Evolutionary conservation across 768 basidiomycete species (phyloP).

Genomic region (Termitomyces titanicus): DNA sequence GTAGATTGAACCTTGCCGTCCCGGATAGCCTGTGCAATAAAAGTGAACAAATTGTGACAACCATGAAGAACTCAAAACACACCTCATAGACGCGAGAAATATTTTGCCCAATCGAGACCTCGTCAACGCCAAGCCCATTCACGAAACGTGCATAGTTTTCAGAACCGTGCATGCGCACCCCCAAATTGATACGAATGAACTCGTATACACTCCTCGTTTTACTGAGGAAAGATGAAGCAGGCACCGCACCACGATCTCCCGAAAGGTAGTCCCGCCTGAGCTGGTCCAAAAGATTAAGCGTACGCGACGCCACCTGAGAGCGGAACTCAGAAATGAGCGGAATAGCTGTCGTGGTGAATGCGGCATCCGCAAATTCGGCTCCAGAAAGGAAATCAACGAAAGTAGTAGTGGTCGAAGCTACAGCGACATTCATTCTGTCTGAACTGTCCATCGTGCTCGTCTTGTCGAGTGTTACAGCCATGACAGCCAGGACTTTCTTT

Average conservation of each 20-base stretch:
- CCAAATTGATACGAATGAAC: slow-evolving; percentile 62
- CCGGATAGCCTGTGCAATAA: slow-evolving; percentile 20
- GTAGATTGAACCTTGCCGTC: slow-evolving; percentile 64
- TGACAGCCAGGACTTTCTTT: slow-evolving; percentile 33
- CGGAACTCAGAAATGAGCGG: slow-evolving; percentile 48
- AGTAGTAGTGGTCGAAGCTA: slow-evolving; percentile 50
- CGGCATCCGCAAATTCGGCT: slow-evolving; percentile 29
- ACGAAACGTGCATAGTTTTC: slow-evolving; percentile 54
- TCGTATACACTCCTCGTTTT: slow-evolving; percentile 66
- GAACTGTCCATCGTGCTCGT: slow-evolving; percentile 68
- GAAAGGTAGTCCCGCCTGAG: slow-evolving; percentile 54
- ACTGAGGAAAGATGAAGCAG: slow-evolving; percentile 60
- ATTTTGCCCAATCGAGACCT: slow-evolving; percentile 66
- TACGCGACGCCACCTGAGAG: slow-evolving; percentile 41
- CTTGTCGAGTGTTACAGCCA: slow-evolving; percentile 57
- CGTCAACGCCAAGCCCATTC: slow-evolving; percentile 41
- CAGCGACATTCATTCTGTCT: slow-evolving; percentile 62
- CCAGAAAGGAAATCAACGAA: slow-evolving; percentile 43
- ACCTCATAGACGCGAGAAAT: slow-evolving; percentile 74
- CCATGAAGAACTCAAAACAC: slow-evolving; percentile 14
- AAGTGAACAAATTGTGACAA: background rate
- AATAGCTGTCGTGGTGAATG: slow-evolving; percentile 19
- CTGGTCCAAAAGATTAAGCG: slow-evolving; percentile 40
- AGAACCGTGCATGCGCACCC: slow-evolving; percentile 71
- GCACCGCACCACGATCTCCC: slow-evolving; percentile 55